Evolutionary conservation across 768 basidiomycete species (phyloP).

Genomic region (Suillus occidentalis): DNA sequence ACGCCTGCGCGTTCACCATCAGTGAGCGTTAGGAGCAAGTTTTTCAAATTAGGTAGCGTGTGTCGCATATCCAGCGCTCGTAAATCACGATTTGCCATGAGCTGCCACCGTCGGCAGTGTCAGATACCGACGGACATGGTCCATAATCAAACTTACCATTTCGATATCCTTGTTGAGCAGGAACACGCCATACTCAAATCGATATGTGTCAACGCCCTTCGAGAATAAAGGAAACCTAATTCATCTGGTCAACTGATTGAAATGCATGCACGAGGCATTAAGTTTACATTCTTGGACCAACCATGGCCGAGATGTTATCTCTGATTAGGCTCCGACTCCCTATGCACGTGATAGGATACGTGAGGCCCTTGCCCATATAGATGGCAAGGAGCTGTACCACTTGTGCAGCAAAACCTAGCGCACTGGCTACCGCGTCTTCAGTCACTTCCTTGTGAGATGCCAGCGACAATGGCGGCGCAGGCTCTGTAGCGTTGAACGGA

Average conservation of each 20-base stretch:
- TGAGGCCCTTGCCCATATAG: conserved; percentile 72
- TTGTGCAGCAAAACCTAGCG: conserved; percentile 88
- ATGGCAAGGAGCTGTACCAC: conserved; percentile 79
- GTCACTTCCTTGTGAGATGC: conserved; percentile 68
- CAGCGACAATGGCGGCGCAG: conserved; percentile 78
- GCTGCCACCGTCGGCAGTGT: conserved; percentile 41
- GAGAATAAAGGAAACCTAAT: conserved; percentile 92
- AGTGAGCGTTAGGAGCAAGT: conserved; percentile 82
- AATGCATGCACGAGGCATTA: conserved; percentile 7
- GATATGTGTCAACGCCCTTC: conserved; percentile 92
- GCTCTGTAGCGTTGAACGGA: conserved; percentile 68
- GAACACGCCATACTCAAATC: conserved; percentile 98
- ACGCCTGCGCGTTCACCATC: conserved; percentile 56
- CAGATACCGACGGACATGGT: neutral
- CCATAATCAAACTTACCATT: conserved; percentile 50
- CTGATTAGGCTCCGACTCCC: conserved; percentile 90
- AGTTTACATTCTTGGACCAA: conserved; percentile 89
- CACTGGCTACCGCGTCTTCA: conserved; percentile 86
- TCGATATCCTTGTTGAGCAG: conserved; percentile 97
- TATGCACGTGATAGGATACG: conserved; percentile 88
- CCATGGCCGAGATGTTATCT: conserved; percentile 93
- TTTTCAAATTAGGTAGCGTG: conserved; percentile 95
- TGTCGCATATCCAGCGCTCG: conserved; percentile 92
- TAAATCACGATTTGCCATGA: conserved; percentile 89
- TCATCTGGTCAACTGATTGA: conserved; percentile 13